Evolutionary conservation across 2,329 filamentous ascomycete species (phyloP).

Genomic region (Berkeleyomyces rouxiae): DNA sequence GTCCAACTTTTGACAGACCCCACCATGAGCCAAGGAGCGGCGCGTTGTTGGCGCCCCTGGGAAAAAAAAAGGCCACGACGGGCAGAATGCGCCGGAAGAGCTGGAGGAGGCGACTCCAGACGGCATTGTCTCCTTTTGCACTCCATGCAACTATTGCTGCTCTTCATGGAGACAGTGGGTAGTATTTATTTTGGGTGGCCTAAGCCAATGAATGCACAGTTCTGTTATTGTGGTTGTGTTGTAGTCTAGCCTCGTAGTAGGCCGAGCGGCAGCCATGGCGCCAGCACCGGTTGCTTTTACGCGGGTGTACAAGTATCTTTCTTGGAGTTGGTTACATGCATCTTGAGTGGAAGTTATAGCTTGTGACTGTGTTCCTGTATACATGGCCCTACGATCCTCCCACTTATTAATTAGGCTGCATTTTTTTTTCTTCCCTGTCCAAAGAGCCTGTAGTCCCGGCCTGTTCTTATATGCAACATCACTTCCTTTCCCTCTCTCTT

Average conservation of each 20-base stretch:
- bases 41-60: too few relatives aligned
- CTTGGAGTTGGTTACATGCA: not conserved
- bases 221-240: not conserved
- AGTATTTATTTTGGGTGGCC: too few relatives aligned
- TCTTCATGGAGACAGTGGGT: too few relatives aligned
- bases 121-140: not conserved
- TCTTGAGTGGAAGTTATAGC: too few relatives aligned
- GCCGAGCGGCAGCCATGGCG: not conserved
- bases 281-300: not conserved
- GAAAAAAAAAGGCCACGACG: not conserved
- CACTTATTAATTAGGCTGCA: not conserved
- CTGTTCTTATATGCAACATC: not conserved
- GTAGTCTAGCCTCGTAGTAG: not conserved
- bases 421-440: constrained; percentile 3
- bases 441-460: not conserved
- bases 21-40: not conserved
- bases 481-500: not conserved
- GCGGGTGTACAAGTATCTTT: not conserved
- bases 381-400: constrained; percentile 1
- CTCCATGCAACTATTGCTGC: too few relatives aligned
- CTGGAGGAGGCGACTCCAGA: not conserved
- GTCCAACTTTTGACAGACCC: not conserved
- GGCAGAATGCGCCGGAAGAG: not conserved
- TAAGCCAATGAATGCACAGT: too few relatives aligned
- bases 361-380: not conserved